Base-by-base conservation (phyloP, 2,329 filamentous ascomycete species). In the Neocucurbitaria cava region DNA sequence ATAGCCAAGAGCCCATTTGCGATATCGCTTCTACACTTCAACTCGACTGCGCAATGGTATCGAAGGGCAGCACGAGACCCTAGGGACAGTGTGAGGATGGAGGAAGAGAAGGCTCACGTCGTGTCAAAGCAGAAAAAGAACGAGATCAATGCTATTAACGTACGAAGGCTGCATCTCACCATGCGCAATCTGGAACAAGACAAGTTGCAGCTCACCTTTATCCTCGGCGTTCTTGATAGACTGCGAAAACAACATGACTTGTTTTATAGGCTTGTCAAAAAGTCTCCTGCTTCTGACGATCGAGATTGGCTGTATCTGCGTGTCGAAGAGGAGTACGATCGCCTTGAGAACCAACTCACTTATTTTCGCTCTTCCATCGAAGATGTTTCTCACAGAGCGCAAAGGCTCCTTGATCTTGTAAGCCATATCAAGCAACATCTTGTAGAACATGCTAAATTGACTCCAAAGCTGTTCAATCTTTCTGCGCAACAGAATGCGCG, bases 121-220 rank as follows among this genome's bases (percentile, higher is more conserved):
- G 5, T 17, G 15, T 18, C 35, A 9, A 18, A 38, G 20, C 5
- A 38, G 3, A 38, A 18, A 23, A 15, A 42, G 24, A 45, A 52
- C 26, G 49, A 46, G 24, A 41, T 49, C n/a, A 45, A 55, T 36
- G 46, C 41, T 1, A 49, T 55, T 18, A 46, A 50, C 31, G 30
- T 50, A 15, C 46, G 46, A n/a, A 31, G 17, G 11, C 24, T 56
- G 1, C 56, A 59, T 23, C 30, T 56, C 3, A 55, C 49, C 3
- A 48, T 56, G 49, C 44, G 49, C 11, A 56, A 53, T 18, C 30
- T 59, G 1, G 56, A 59, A 18, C 52, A 56, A 23, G 56, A 59
- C n/a, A 51, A 48, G 11, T 18, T 59, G 3, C 53, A 59, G 35
- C 46, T 59, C 8, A 53, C 46, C 1, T 49, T 50, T 20, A 56